phyloP scores from a whole-genome alignment of 2,329 filamentous ascomycete species.

The Periconia sp. region DNA sequence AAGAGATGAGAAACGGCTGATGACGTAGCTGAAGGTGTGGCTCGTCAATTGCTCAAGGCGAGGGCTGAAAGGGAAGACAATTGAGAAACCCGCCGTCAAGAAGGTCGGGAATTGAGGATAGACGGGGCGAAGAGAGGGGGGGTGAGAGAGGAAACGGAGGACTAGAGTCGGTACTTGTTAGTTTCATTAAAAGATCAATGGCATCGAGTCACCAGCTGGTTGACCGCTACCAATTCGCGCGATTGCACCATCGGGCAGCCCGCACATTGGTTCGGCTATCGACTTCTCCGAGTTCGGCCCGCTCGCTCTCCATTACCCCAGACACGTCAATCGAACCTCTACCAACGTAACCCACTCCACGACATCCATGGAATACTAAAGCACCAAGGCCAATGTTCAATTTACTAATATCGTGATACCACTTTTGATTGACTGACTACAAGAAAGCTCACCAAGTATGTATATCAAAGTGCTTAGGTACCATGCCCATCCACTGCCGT shows the following conservation, averaged over 20 bases:
- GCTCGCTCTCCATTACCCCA: slow-evolving; percentile 8
- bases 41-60: background rate
- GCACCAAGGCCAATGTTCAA: too few species aligned
- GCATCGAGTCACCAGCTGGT: slow-evolving; percentile 33
- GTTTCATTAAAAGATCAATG: background rate
- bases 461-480: too few species aligned
- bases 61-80: background rate
- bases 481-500: too few species aligned
- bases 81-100: background rate
- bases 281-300: slow-evolving; percentile 22
- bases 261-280: slow-evolving; percentile 25
- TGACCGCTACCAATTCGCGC: slow-evolving; percentile 24
- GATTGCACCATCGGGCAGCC: slow-evolving; percentile 34
- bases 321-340: slow-evolving; percentile 1
- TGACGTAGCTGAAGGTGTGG: background rate
- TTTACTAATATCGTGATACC: too few species aligned
- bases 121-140: background rate
- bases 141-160: slow-evolving; percentile 22
- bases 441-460: too few species aligned
- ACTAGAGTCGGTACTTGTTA: background rate
- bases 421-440: too few species aligned
- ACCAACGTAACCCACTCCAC: background rate
- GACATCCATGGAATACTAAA: too few species aligned
- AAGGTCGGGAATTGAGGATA: background rate
- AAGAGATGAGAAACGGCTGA: slow-evolving; percentile 2